These are phyloP conservation scores for Rhizoclosmatium sp. DNA, from an alignment of 192 early-diverging fungal genomes.

Conservation along the genomic window DNA sequence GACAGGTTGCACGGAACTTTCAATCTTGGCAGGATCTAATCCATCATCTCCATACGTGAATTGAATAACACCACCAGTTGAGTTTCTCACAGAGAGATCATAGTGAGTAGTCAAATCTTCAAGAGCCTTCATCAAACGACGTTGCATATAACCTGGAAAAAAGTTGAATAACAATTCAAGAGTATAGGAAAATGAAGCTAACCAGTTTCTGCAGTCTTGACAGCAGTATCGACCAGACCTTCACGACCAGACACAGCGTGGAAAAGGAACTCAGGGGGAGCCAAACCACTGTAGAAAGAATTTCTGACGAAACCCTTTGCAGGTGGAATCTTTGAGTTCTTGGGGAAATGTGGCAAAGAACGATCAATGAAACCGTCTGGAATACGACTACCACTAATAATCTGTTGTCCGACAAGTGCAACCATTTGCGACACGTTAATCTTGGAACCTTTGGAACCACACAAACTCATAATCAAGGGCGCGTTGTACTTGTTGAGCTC, in stretches of 20 bases:
- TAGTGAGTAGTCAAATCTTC: conserved; percentile 97
- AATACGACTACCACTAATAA: conserved; percentile 96
- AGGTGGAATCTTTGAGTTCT: conserved; percentile 88
- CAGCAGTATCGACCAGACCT: conserved; percentile 99
- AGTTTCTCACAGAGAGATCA: conserved; percentile 93
- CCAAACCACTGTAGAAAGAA: conserved; percentile 95
- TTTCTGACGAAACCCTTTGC: conserved; percentile 98
- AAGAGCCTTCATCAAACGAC: conserved; percentile 67
- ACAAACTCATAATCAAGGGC: conserved; percentile 98
- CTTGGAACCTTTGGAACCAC: conserved; percentile 97
- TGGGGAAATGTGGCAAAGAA: conserved; percentile 95
- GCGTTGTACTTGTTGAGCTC: conserved; percentile 96
- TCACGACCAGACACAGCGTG: conserved; percentile 99
- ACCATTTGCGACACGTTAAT: conserved; percentile 99
- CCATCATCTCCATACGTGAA: conserved; percentile 97
- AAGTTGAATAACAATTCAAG: conserved; percentile 93
- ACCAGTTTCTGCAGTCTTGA: conserved; percentile 99
- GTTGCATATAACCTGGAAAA: conserved; percentile 11
- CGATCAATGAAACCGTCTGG: conserved; percentile 97
- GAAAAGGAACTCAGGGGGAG: conserved; percentile 97
- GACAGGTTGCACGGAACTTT: conserved; percentile 89
- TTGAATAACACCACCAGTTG: conserved; percentile 90
- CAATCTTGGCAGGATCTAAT: conserved; percentile 92
- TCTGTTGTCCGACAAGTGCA: conserved; percentile 99
- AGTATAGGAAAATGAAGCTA: conserved; percentile 70